phyloP scores from a whole-genome alignment of 176 grass and related monocot species.

The Hyparrhenia diplandra region DNA sequence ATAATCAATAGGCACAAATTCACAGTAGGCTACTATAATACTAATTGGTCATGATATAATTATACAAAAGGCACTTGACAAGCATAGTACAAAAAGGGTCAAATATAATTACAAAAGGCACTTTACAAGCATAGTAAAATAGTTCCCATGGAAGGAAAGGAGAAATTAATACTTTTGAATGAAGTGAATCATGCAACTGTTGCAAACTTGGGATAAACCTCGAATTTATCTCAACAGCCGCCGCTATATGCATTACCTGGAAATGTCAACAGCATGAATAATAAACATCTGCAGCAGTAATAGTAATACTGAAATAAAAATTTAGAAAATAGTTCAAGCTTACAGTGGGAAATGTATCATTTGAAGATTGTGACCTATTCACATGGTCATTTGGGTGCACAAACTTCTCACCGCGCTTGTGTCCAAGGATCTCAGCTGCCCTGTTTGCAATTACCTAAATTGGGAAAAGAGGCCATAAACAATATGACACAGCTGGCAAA shows the following conservation, averaged over 20 bases:
- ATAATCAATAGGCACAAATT: neutral
- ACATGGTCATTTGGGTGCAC: constrained; percentile 99
- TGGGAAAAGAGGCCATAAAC: constrained; percentile 20
- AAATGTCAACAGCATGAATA: constrained; percentile 33
- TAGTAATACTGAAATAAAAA: neutral
- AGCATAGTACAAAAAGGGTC: constrained; percentile 3
- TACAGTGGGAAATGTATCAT: constrained; percentile 99
- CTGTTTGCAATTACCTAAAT: constrained; percentile 94
- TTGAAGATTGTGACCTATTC: constrained; percentile 94
- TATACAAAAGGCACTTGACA: neutral
- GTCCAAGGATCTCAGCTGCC: constrained; percentile 94
- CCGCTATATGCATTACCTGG: constrained; percentile 99
- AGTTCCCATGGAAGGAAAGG: neutral
- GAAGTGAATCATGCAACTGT: constrained; percentile 72
- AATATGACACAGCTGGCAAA: constrained; percentile 8
- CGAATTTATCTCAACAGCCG: constrained; percentile 80
- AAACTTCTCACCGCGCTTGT: constrained; percentile 80
- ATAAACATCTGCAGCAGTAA: constrained; percentile 6
- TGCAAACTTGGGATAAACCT: constrained; percentile 82
- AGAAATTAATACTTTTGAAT: constrained; percentile 63
- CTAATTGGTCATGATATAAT: neutral
- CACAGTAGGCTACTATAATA: neutral
- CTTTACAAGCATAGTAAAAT: neutral
- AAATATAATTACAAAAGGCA: neutral
- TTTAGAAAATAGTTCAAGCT: constrained; percentile 28